Evolutionary conservation across 2,329 filamentous ascomycete genomes (phyloP).

Genomic region (Cryphonectria japonica): DNA sequence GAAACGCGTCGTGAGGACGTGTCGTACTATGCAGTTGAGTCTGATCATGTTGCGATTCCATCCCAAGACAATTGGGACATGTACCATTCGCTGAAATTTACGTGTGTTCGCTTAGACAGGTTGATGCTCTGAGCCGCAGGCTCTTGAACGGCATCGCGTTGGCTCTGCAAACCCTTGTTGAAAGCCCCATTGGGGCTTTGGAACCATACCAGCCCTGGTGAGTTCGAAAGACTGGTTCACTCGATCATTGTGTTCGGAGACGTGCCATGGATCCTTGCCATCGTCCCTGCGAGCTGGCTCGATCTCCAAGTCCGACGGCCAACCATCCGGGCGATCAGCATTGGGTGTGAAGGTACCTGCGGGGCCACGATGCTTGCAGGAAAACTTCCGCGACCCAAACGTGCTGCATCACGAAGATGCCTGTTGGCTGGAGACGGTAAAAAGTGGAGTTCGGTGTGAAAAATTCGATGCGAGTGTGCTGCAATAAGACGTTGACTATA

Average conservation of each 20-base stretch:
- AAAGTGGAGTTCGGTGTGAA: slow-evolving; percentile 19
- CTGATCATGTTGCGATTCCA: neutral
- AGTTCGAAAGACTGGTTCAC: slow-evolving; percentile 10
- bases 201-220: neutral
- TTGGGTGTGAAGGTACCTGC: slow-evolving; percentile 16
- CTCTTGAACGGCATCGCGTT: neutral
- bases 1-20: slow-evolving; percentile 3
- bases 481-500: slow-evolving; percentile 25
- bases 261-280: slow-evolving; percentile 1
- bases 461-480: slow-evolving; percentile 16
- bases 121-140: slow-evolving; percentile 3
- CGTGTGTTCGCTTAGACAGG: neutral
- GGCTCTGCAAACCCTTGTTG: slow-evolving; percentile 5
- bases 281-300: slow-evolving; percentile 10
- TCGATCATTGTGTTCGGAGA: slow-evolving; percentile 6
- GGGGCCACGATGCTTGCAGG: slow-evolving; percentile 20
- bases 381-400: slow-evolving; percentile 11
- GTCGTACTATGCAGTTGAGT: neutral
- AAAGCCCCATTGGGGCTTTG: neutral
- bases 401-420: slow-evolving; percentile 13
- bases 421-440: slow-evolving; percentile 15
- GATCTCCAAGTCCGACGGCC: slow-evolving; percentile 21
- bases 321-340: slow-evolving; percentile 21
- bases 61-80: neutral
- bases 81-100: neutral